phyloP scores from a whole-genome alignment of 2,329 filamentous ascomycete species.

The Penicillium crustosum region DNA sequence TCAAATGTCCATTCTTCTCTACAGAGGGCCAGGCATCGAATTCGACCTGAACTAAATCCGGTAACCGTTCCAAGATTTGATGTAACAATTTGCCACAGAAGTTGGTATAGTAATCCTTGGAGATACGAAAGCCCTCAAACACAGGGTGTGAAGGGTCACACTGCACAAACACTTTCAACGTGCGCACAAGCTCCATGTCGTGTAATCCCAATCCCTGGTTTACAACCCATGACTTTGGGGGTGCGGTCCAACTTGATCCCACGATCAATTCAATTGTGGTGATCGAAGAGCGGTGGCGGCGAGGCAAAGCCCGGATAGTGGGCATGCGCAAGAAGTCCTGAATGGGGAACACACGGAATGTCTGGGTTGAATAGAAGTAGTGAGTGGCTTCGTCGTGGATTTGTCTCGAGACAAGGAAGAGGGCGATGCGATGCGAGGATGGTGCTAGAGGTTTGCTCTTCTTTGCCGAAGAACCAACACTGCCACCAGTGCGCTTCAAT shows the following conservation, averaged over 20 bases:
- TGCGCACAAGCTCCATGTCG: conserved; percentile 49
- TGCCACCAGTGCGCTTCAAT: conserved; percentile 32
- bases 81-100: conserved; percentile 54
- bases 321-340: conserved; percentile 50
- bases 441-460: conserved; percentile 36
- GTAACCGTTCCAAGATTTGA: conserved; percentile 51
- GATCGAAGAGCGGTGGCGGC: conserved; percentile 52
- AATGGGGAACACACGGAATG: conserved; percentile 55
- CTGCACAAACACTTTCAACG: conserved; percentile 58
- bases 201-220: conserved; percentile 50
- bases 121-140: conserved; percentile 59
- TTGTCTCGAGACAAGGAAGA: conserved; percentile 44
- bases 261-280: conserved; percentile 57
- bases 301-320: conserved; percentile 51
- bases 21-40: conserved; percentile 59
- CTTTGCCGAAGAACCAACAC: conserved; percentile 39
- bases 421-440: conserved; percentile 36
- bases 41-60: conserved; percentile 51
- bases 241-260: conserved; percentile 59
- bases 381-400: conserved; percentile 54
- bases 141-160: conserved; percentile 55
- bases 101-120: conserved; percentile 57
- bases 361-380: conserved; percentile 53
- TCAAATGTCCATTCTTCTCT: conserved; percentile 51
- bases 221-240: conserved; percentile 56